A percentile compares a stretch with the other conserved stretches of the same genome.
These are phyloP conservation scores for Citrus glauca DNA, from an alignment of 345 rosid species.

Conservation along the genomic window DNA sequence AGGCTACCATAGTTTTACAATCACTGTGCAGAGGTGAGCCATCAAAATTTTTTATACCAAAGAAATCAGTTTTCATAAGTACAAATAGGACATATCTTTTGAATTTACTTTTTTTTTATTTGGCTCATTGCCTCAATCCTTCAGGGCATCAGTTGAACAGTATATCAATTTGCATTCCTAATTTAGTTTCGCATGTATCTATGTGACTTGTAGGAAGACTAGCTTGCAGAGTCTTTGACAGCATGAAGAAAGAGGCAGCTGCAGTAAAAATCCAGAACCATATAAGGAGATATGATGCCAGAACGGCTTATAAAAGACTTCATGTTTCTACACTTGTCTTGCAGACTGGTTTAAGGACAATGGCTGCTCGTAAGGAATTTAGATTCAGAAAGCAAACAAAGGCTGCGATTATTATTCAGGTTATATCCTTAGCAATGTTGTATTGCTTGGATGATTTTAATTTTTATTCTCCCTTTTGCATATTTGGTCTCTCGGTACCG, in stretches of 20 bases:
- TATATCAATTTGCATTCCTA: not conserved
- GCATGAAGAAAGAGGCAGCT: conserved; percentile 53
- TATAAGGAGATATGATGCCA: conserved; percentile 40
- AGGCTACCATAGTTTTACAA: conserved; percentile 56
- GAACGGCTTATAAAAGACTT: conserved; percentile 49
- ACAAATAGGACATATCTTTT: not conserved
- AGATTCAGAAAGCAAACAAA: conserved; percentile 58
- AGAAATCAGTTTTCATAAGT: not conserved
- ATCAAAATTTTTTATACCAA: not conserved
- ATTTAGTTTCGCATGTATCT: conserved; percentile 7
- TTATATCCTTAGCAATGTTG: conserved; percentile 8
- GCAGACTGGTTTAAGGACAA: conserved; percentile 68
- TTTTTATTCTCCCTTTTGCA: not conserved
- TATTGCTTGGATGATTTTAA: not conserved
- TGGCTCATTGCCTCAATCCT: not conserved
- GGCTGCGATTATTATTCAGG: conserved; percentile 70
- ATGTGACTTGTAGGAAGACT: conserved; percentile 47
- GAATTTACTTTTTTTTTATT: not conserved
- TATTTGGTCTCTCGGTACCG: not conserved
- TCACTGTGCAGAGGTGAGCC: conserved; percentile 65
- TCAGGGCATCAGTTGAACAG: not conserved
- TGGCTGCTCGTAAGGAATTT: conserved; percentile 62
- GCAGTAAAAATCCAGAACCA: conserved; percentile 74
- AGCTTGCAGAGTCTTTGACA: conserved; percentile 47
- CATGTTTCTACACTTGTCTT: conserved; percentile 45